Conservation (phyloP, 768 basidiomycete species). For the Lactifluus echinatus region DNA sequence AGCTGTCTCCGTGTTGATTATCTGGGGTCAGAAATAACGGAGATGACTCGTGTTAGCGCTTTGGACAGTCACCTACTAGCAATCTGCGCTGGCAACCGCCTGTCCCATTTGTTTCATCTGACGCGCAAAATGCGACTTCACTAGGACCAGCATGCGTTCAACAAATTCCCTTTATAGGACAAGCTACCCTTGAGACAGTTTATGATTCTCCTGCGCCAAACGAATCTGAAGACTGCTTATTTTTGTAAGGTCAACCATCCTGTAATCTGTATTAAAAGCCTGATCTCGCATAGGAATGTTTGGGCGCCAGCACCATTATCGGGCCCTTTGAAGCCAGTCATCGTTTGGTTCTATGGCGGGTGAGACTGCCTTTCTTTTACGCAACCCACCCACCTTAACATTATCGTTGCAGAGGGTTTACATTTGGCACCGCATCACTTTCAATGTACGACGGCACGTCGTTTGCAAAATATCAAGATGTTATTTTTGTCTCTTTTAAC, state of each 20-base stretch:
- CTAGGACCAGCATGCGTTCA: slow-evolving; percentile 8
- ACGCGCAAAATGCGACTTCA: background rate
- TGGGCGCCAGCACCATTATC: slow-evolving; percentile 1
- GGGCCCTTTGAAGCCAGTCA: background rate
- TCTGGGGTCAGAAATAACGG: too few species aligned
- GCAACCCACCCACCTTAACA: background rate
- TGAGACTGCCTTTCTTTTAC: background rate
- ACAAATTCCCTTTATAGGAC: background rate
- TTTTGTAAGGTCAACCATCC: background rate
- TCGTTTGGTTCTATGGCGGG: slow-evolving; percentile 13
- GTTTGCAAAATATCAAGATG: slow-evolving; percentile 5
- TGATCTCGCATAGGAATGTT: background rate
- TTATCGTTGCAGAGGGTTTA: background rate
- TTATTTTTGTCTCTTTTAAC: slow-evolving; percentile 8
- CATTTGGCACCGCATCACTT: background rate
- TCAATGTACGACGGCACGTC: slow-evolving; percentile 3
- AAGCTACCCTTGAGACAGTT: background rate
- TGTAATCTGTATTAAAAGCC: background rate
- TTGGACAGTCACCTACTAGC: slow-evolving; percentile 1
- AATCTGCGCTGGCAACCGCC: slow-evolving; percentile 7
- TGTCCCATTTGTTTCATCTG: background rate
- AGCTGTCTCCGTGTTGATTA: background rate
- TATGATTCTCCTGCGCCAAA: background rate
- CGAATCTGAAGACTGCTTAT: slow-evolving; percentile 6
- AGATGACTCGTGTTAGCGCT: background rate